These are phyloP conservation scores for Mikania micrantha DNA, from an alignment of 129 eudicot genomes.

Conservation along the genomic window DNA sequence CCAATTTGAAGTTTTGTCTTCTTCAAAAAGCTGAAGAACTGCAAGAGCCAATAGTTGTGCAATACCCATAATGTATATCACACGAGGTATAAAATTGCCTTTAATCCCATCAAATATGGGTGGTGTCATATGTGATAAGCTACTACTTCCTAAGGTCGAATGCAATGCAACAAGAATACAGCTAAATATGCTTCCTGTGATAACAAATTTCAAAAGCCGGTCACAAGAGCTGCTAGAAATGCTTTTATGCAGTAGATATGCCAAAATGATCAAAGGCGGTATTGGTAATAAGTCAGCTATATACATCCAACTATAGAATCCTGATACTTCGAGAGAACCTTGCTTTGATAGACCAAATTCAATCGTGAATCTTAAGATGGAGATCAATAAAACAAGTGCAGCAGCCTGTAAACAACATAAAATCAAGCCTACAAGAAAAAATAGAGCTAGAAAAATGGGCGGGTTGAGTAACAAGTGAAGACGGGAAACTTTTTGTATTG, in stretches of 20 bases:
- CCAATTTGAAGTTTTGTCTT: slow-evolving; percentile 25
- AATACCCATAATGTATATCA: slow-evolving; percentile 50
- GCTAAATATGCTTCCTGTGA: slow-evolving; percentile 53
- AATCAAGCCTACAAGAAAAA: slow-evolving; percentile 2
- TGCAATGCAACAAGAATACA: slow-evolving; percentile 52
- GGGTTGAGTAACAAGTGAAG: neutral
- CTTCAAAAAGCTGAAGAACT: slow-evolving; percentile 31
- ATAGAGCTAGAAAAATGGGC: neutral
- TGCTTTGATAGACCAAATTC: slow-evolving; percentile 90
- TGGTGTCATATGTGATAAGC: slow-evolving; percentile 25
- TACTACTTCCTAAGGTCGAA: slow-evolving; percentile 62
- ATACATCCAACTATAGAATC: slow-evolving; percentile 37
- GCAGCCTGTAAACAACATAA: slow-evolving; percentile 50
- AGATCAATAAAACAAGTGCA: slow-evolving; percentile 45
- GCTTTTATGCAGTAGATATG: slow-evolving; percentile 48
- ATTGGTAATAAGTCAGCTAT: slow-evolving; percentile 49
- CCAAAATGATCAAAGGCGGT: slow-evolving; percentile 52
- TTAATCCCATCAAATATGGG: slow-evolving; percentile 22
- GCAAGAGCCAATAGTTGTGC: slow-evolving; percentile 50
- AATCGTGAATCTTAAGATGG: slow-evolving; percentile 50
- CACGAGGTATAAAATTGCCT: slow-evolving; percentile 61
- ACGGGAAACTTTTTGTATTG: neutral
- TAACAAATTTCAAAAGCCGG: slow-evolving; percentile 39
- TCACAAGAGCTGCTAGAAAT: slow-evolving; percentile 26
- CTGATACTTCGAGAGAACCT: slow-evolving; percentile 41